These are phyloP conservation scores for Hydrangea macrophylla DNA, from an alignment of 148 eudicot species.

Conservation along the genomic window DNA sequence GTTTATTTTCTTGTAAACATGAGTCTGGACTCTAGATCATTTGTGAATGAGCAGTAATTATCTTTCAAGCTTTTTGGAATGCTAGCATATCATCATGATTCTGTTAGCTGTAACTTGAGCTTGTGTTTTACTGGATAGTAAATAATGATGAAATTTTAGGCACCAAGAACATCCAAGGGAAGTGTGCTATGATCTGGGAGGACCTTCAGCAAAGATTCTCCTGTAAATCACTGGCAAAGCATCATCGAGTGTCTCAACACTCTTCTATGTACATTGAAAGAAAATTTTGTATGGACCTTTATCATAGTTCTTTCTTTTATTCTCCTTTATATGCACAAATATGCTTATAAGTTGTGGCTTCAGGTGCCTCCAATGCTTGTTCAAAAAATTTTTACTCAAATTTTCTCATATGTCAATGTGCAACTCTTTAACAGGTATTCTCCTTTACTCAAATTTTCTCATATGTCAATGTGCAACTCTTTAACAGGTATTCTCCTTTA, in stretches of 20 bases:
- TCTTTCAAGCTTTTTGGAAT: neutral
- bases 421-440: constrained; percentile 88
- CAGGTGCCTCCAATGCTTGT: constrained; percentile 93
- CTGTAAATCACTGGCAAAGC: constrained; percentile 81
- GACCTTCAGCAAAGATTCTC: constrained; percentile 88
- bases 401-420: constrained; percentile 80
- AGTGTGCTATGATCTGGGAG: constrained; percentile 78
- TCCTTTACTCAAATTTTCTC: constrained; percentile 78
- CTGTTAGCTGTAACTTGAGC: neutral
- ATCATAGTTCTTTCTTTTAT: neutral
- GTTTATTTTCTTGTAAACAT: neutral
- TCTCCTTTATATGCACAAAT: neutral
- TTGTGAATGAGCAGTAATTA: neutral
- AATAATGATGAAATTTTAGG: constrained; percentile 38
- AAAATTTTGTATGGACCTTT: constrained; percentile 68
- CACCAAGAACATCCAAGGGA: constrained; percentile 90
- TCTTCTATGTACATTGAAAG: constrained; percentile 76
- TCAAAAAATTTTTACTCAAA: constrained; percentile 91
- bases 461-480: constrained; percentile 82
- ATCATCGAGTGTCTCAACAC: constrained; percentile 82
- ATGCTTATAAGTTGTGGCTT: constrained; percentile 19
- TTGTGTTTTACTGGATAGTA: neutral
- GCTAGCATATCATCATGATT: neutral
- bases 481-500: constrained; percentile 59
- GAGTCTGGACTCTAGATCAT: neutral